Evolutionary conservation across 225 moss, liverwort and hornwort genomes (phyloP), one percentile per base, ranked within the genome.

Genomic region (Sphagnum tenellum): DNA sequence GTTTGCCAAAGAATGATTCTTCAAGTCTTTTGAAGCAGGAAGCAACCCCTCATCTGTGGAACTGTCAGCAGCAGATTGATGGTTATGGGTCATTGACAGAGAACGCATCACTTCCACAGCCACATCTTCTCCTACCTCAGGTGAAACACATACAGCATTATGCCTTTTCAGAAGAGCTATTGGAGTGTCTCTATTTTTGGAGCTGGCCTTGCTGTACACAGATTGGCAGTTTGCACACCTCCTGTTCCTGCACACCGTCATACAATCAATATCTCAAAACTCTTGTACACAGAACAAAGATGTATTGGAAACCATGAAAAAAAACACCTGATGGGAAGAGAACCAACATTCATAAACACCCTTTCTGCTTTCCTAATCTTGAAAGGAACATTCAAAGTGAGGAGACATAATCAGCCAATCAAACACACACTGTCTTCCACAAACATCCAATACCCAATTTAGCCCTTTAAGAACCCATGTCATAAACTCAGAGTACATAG

Each of bases 31-130:
- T 45, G 6, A 48, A 61, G 45, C 61, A 45, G 45, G 11, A 46
- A 45, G 8, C 44, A 53, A 4, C 52, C 45, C 45, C 13, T 44
- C 51, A 5, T 6, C 44, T 50, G 4, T 29, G 10, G 52, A 45
- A 12, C 50, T 44, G 52, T 53, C 45, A 8, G 14, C 45, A 8
- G 61, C 52, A 52, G 52, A 52, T 9, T 52, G 52, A 52, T 52
- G 44, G 9, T 65, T 65, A 10, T 65, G 62, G 4, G 62, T 45
- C 62, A 48, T 63, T 46, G 46, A 63, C 45, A 63, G 49, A 47
- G 62, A 63, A 10, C 62, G 44, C 10, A 54, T 55, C 14, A 65
- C 45, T 44, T 65, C 64, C 11, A 53, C 53, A 53, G 64, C 64
- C 49, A 45, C 64, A 13, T 65, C 54, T 44, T 65, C 52, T 44